phyloP scores from a whole-genome alignment of 495 filamentous ascomycete genomes.

The Poronia punctata region DNA sequence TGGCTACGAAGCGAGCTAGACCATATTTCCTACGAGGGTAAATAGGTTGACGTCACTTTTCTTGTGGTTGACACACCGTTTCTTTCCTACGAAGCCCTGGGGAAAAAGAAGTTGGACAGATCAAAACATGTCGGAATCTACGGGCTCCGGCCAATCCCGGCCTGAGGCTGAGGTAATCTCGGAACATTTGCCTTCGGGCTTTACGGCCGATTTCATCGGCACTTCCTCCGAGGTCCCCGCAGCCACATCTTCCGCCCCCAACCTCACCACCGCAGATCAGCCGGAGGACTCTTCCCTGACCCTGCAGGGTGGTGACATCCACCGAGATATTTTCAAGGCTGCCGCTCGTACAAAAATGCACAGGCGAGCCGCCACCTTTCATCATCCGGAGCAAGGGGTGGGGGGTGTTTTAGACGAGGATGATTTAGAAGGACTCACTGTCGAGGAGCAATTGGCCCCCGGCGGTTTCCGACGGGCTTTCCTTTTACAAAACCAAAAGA shows the following conservation, averaged over 20 bases:
- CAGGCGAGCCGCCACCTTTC: constrained; percentile 53
- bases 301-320: constrained; percentile 62
- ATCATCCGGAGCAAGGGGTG: constrained; percentile 26
- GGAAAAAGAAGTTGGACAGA: not conserved
- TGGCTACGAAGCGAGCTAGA: no score
- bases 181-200: constrained; percentile 41
- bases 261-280: constrained; percentile 21
- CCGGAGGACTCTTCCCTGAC: constrained; percentile 52
- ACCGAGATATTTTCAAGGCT: constrained; percentile 61
- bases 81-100: no score
- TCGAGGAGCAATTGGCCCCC: constrained; percentile 47
- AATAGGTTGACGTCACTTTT: no score
- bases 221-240: constrained; percentile 14
- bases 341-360: constrained; percentile 42
- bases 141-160: constrained; percentile 14
- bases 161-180: constrained; percentile 32
- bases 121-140: constrained; percentile 9
- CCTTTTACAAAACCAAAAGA: constrained; percentile 42
- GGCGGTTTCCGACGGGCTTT: constrained; percentile 58
- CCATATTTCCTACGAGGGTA: no score
- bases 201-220: constrained; percentile 35
- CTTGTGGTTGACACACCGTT: no score
- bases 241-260: constrained; percentile 28
- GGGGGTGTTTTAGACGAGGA: constrained; percentile 16
- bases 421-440: constrained; percentile 29